Base-by-base conservation (phyloP, 257 asterid species). In the Nemophila menziesii region DNA sequence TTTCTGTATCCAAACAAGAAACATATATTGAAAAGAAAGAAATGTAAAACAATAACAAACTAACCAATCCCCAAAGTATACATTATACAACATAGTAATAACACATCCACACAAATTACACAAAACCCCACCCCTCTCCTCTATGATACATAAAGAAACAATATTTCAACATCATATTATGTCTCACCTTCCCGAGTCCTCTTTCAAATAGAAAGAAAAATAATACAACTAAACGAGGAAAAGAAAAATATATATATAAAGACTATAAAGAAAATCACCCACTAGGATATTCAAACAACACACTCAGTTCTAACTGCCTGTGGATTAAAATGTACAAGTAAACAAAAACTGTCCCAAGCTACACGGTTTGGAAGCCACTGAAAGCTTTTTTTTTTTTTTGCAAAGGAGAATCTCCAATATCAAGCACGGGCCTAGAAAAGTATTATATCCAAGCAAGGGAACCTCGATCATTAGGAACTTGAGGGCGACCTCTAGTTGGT, bases 401-500 rank as follows among this genome's bases (percentile, higher is more conserved):
- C n/a, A n/a, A n/a, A n/a, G n/a, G n/a, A n/a, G 36, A 7, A 7
- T 20, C 39, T 54, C 61, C 58, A 20, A 19, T 29, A 44, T 38
- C 29, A 22, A 73, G 86, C 92, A 73, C n/a, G 71, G 65, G 51
- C 72, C 66, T 33, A n/a, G n/a, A n/a, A n/a, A n/a, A n/a, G n/a
- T n/a, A n/a, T n/a, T 79, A 85, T 65, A 77, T 69, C 94, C 94
- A 85, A 61, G 99, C 82, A 43, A 81, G 80, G 71, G 99, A 84
- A 74, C 92, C 96, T 77, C 80, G 79, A 46, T 90, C 96, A 24
- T 47, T 77, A 37, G 80, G 63, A 46, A 72, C 96, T 79, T 77
- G 98, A 19, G 94, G 96, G 33, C 94, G 96, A 15, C 98, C 94
- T 67, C 98, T 76, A 16, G 98, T 90, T 7, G 96, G 98, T 16